A percentile compares a stretch with the other conserved stretches of the same genome.
These are phyloP conservation scores for Colletotrichum salicis DNA, from an alignment of 2,329 filamentous ascomycete genomes.

Conservation along the genomic window DNA sequence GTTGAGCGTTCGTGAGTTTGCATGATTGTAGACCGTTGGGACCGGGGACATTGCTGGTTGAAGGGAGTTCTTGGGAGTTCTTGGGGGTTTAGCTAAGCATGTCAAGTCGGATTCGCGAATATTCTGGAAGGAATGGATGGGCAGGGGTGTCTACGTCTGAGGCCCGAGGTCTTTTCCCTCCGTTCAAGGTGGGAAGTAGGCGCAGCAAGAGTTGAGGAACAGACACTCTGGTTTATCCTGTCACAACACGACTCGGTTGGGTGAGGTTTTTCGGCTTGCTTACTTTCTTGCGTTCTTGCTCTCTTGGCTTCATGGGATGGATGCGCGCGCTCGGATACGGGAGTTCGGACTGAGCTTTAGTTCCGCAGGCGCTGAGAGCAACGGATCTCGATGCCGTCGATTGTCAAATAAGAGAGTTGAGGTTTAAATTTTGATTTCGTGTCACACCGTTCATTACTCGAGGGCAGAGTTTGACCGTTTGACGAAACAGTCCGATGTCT, in stretches of 20 bases:
- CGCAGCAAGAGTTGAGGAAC: neutral
- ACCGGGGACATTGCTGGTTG: neutral
- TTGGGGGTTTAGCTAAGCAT: neutral
- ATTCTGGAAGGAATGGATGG: slow-evolving; percentile 7
- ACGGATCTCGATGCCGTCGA: neutral
- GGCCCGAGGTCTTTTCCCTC: neutral
- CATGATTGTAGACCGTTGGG: neutral
- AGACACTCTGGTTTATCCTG: neutral
- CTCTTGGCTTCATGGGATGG: neutral
- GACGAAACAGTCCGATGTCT: too few relatives aligned
- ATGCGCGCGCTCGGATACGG: neutral
- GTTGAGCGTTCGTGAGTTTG: neutral
- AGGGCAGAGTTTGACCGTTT: neutral
- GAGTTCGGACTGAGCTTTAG: neutral
- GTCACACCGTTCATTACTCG: neutral
- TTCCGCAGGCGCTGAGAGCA: neutral
- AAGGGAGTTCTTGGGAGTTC: neutral
- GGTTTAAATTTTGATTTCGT: neutral
- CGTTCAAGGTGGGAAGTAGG: neutral
- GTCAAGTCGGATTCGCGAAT: neutral
- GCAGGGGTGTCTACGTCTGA: neutral
- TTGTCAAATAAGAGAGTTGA: neutral
- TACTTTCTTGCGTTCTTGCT: neutral
- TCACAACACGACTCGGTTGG: neutral
- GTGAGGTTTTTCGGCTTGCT: too few relatives aligned